Percentiles rank a stretch among this genome's conserved stretches.
Conservation (phyloP, 1,139 yeast genomes). For the Taphrina betulina region DNA sequence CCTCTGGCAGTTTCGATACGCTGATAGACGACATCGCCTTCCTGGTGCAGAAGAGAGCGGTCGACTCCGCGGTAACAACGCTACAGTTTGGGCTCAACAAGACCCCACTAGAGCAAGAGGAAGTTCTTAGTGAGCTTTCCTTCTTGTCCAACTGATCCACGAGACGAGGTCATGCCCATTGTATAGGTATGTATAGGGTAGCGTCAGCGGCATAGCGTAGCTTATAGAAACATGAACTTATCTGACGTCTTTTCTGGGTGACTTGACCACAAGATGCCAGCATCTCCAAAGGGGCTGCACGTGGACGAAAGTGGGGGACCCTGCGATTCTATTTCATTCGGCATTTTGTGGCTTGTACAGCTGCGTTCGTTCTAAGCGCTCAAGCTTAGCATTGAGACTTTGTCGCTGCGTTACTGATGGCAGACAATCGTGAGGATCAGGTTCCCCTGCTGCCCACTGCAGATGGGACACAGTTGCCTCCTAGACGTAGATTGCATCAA, state of each 20-base stretch:
- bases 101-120: too few relatives aligned
- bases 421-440: slow-evolving; percentile 6
- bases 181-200: too few relatives aligned
- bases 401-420: background rate
- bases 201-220: too few relatives aligned
- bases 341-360: background rate
- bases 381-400: background rate
- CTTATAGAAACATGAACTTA: too few relatives aligned
- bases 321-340: background rate
- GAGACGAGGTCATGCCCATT: too few relatives aligned
- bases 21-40: background rate
- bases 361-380: background rate
- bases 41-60: slow-evolving; percentile 3
- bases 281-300: background rate
- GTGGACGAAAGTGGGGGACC: background rate
- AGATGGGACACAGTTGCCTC: background rate
- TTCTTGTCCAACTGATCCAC: too few relatives aligned
- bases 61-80: background rate
- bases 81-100: slow-evolving; percentile 15
- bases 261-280: too few relatives aligned
- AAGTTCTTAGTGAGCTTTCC: too few relatives aligned
- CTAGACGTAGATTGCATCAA: background rate
- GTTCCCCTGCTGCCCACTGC: slow-evolving; percentile 6
- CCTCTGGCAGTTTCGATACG: slow-evolving; percentile 1
- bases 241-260: too few relatives aligned